phyloP scores from a whole-genome alignment of 345 rosid genomes.

The Fremontodendron californicum region DNA sequence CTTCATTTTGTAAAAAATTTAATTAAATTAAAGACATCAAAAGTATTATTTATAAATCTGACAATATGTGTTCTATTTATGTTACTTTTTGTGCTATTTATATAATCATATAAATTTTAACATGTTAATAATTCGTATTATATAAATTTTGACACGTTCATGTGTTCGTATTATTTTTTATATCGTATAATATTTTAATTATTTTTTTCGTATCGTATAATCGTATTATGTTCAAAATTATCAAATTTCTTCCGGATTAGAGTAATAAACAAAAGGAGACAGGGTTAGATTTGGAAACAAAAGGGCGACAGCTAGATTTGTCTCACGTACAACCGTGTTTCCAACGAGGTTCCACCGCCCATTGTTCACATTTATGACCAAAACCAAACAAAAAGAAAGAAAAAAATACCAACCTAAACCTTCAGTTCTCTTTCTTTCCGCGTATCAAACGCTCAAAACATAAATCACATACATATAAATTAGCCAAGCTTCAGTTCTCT shows the following conservation, averaged over 20 bases:
- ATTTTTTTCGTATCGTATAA: no score
- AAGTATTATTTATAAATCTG: no score
- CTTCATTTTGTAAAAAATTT: neutral
- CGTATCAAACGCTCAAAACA: neutral
- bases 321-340: constrained; percentile 25
- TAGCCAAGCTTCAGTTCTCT: neutral
- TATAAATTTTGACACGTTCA: no score
- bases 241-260: no score
- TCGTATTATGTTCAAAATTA: no score
- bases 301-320: neutral
- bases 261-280: neutral
- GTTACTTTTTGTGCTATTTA: no score
- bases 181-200: no score
- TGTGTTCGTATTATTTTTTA: no score
- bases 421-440: neutral
- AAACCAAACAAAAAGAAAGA: neutral
- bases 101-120: no score
- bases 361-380: neutral
- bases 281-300: constrained; percentile 16
- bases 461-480: neutral
- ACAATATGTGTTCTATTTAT: no score
- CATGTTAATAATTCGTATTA: no score
- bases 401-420: neutral
- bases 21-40: neutral
- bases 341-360: constrained; percentile 16